These are phyloP conservation scores for Niveomyces coronatus DNA, from an alignment of 2,329 filamentous ascomycete genomes.

Conservation along the genomic window DNA sequence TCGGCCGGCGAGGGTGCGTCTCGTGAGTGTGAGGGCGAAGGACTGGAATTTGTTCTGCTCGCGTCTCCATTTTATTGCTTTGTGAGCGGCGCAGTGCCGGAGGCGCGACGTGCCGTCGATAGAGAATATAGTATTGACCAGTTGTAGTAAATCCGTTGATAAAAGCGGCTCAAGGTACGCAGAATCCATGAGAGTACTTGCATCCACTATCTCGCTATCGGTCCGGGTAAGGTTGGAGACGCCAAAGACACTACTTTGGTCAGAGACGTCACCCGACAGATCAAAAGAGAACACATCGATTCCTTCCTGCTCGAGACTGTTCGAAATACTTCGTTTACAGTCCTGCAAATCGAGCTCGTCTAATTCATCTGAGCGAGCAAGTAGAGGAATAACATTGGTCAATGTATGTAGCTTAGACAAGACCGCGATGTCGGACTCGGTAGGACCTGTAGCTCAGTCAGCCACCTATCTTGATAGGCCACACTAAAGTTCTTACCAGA, in stretches of 20 bases:
- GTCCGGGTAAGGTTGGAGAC: constrained; percentile 64
- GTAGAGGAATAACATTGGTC: constrained; percentile 76
- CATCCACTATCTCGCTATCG: constrained; percentile 81
- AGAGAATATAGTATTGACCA: constrained; percentile 70
- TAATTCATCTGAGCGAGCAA: constrained; percentile 67
- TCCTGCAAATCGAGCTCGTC: constrained; percentile 43
- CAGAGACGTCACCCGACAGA: constrained; percentile 15
- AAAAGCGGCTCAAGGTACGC: constrained; percentile 78
- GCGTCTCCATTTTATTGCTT: constrained; percentile 57
- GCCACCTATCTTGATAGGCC: not conserved
- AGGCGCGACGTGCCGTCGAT: constrained; percentile 70
- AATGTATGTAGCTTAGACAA: constrained; percentile 59
- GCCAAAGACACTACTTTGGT: constrained; percentile 48
- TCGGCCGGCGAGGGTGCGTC: constrained; percentile 7
- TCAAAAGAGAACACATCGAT: constrained; percentile 61
- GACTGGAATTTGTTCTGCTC: constrained; percentile 1
- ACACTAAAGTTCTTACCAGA: constrained; percentile 39
- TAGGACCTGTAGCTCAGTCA: constrained; percentile 20
- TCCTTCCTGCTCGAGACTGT: constrained; percentile 44
- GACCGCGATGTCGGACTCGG: constrained; percentile 51
- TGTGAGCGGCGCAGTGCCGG: constrained; percentile 71
- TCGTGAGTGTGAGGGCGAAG: constrained; percentile 10
- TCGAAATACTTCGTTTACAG: constrained; percentile 49
- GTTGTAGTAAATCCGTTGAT: constrained; percentile 57
- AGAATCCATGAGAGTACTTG: constrained; percentile 83